phyloP scores from a whole-genome alignment of 1,284 basidiomycete species.

The Cryptococcus neoformans region DNA sequence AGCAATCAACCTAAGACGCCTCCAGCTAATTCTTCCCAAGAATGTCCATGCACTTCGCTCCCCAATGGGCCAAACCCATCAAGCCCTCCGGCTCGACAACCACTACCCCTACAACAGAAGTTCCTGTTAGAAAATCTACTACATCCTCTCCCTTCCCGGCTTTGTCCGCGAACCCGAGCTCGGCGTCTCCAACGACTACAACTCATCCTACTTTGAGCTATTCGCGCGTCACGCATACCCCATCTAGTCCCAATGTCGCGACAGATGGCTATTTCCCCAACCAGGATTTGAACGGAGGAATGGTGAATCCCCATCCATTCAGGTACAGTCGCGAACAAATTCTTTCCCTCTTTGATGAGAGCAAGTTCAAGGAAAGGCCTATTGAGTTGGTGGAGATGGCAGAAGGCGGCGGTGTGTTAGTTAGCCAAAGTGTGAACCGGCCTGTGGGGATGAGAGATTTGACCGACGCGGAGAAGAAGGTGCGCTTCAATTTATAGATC shows the following conservation, averaged over 20 bases:
- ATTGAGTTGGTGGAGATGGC: constrained; percentile 61
- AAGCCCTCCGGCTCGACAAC: constrained; percentile 41
- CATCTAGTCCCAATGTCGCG: constrained; percentile 49
- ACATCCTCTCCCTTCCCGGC: constrained; percentile 42
- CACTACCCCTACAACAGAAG: constrained; percentile 25
- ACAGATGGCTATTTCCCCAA: constrained; percentile 55
- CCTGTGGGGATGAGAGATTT: constrained; percentile 75
- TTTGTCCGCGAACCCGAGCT: constrained; percentile 23
- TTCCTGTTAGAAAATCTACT: constrained; percentile 22
- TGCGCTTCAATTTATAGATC: constrained; percentile 43
- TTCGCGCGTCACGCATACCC: constrained; percentile 54
- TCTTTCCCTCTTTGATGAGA: constrained; percentile 77
- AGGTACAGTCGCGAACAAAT: constrained; percentile 82
- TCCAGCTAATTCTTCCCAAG: background rate
- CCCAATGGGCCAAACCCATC: constrained; percentile 49
- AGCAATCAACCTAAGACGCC: no score
- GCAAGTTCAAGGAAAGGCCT: constrained; percentile 66
- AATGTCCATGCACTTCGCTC: constrained; percentile 50
- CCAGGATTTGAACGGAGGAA: constrained; percentile 46
- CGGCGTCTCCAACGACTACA: constrained; percentile 28
- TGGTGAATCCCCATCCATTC: constrained; percentile 59
- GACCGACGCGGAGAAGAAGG: constrained; percentile 83
- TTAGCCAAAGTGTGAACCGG: constrained; percentile 66
- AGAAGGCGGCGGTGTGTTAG: constrained; percentile 79
- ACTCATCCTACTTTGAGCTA: constrained; percentile 58